Conservation (phyloP, 345 rosid species). For the Nephelium lappaceum region DNA sequence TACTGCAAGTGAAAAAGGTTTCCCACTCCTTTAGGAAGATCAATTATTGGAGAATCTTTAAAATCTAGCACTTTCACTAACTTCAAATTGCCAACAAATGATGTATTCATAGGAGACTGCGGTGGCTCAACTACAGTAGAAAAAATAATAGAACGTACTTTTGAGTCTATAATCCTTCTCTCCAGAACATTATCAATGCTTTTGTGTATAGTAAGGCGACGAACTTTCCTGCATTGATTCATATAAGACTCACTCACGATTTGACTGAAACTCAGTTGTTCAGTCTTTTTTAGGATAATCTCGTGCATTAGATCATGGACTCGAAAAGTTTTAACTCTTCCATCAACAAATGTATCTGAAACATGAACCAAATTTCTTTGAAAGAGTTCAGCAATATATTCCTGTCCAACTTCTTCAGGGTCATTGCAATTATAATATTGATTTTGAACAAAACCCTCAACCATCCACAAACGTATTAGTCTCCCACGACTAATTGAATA, state of each 20-base stretch:
- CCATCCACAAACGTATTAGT: slow-evolving; percentile 23
- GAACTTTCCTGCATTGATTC: neutral
- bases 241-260: neutral
- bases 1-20: slow-evolving; percentile 21
- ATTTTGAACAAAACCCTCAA: slow-evolving; percentile 14
- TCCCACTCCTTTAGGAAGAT: too few relatives aligned
- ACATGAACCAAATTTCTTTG: slow-evolving; percentile 20
- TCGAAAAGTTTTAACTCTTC: neutral
- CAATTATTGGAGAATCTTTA: too few relatives aligned
- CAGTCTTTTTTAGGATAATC: slow-evolving; percentile 8
- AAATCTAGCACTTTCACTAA: slow-evolving; percentile 8
- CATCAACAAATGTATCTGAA: neutral
- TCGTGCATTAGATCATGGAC: slow-evolving; percentile 19
- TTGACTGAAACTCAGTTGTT: slow-evolving; percentile 6
- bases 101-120: too few relatives aligned
- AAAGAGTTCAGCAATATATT: slow-evolving; percentile 22
- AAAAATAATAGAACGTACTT: slow-evolving; percentile 18
- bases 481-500: slow-evolving; percentile 5
- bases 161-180: neutral
- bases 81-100: neutral
- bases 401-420: slow-evolving; percentile 18
- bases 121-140: neutral
- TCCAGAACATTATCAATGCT: neutral
- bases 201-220: slow-evolving; percentile 11
- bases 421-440: neutral